Percentiles rank a stretch among this genome's conserved stretches.
These are phyloP conservation scores for Thalassiosira hispida DNA, from an alignment of 352 stramenopile species.

Conservation along the genomic window DNA sequence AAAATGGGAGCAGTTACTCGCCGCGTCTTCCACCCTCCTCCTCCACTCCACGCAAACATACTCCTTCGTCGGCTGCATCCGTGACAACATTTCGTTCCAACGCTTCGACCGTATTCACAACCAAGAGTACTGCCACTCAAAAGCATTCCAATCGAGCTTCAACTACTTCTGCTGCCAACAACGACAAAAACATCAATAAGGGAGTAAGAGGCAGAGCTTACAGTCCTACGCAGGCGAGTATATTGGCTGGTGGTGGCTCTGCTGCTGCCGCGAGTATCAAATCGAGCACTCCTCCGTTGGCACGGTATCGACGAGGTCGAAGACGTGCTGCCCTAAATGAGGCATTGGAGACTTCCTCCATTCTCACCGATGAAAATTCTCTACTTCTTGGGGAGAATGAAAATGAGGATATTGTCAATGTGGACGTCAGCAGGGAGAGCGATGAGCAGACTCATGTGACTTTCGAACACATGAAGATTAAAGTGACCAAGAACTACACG, in stretches of 20 bases:
- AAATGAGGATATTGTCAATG: not conserved
- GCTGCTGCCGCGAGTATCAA: not conserved
- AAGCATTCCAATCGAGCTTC: constrained; percentile 27
- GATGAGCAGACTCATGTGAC: not conserved
- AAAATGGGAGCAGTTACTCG: too few relatives aligned
- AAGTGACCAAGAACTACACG: not conserved
- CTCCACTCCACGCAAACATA: not conserved
- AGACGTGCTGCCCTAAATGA: too few relatives aligned
- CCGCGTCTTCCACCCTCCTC: not conserved
- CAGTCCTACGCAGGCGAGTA: not conserved
- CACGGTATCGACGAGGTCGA: too few relatives aligned
- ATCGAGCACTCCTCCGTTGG: not conserved
- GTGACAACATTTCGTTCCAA: not conserved
- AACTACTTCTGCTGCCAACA: not conserved
- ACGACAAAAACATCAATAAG: not conserved
- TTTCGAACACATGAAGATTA: not conserved
- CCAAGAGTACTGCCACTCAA: constrained; percentile 1
- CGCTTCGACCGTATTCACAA: constrained; percentile 1
- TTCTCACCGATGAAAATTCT: not conserved
- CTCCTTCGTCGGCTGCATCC: not conserved
- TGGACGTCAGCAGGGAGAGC: not conserved
- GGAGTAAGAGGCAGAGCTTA: too few relatives aligned
- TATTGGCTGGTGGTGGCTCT: not conserved
- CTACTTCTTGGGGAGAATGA: not conserved
- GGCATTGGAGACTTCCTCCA: not conserved